Evolutionary conservation across 2,329 filamentous ascomycete genomes (phyloP).

Genomic region (Helotiales sp.): DNA sequence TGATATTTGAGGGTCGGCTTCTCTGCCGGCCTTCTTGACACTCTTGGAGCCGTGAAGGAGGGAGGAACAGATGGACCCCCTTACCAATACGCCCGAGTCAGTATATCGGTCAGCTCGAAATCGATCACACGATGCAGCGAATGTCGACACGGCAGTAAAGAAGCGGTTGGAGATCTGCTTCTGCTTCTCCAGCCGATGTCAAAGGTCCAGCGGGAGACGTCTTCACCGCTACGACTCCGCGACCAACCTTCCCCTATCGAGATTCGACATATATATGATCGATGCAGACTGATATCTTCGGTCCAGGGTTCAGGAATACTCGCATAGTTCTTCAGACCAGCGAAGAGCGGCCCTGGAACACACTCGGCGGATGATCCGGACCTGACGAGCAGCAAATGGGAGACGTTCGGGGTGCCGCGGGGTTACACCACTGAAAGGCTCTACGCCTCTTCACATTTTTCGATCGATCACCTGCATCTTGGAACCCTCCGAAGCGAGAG

Average conservation of each 20-base stretch:
- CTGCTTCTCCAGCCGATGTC: not conserved
- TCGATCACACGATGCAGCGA: constrained; percentile 15
- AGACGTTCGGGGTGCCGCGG: constrained; percentile 14
- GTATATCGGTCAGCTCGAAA: constrained; percentile 14
- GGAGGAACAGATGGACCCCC: not conserved
- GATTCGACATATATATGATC: not conserved
- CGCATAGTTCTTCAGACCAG: constrained; percentile 1
- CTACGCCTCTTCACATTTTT: constrained; percentile 7
- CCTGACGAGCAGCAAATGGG: constrained; percentile 9
- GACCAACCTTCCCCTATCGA: not conserved
- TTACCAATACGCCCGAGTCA: constrained; percentile 10
- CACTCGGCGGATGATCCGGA: constrained; percentile 14
- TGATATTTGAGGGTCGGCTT: constrained; percentile 7
- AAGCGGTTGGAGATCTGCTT: constrained; percentile 5
- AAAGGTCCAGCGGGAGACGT: not conserved
- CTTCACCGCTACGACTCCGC: constrained; percentile 17
- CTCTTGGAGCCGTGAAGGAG: too few species aligned
- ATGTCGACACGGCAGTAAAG: not conserved
- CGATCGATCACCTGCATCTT: constrained; percentile 21
- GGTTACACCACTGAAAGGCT: not conserved
- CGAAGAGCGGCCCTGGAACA: not conserved
- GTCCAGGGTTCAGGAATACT: not conserved
- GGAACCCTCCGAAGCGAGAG: constrained; percentile 4
- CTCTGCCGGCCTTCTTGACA: constrained; percentile 2
- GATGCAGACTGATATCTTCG: not conserved